Evolutionary conservation across 768 basidiomycete genomes (phyloP).

Genomic region (Suillus subluteus): DNA sequence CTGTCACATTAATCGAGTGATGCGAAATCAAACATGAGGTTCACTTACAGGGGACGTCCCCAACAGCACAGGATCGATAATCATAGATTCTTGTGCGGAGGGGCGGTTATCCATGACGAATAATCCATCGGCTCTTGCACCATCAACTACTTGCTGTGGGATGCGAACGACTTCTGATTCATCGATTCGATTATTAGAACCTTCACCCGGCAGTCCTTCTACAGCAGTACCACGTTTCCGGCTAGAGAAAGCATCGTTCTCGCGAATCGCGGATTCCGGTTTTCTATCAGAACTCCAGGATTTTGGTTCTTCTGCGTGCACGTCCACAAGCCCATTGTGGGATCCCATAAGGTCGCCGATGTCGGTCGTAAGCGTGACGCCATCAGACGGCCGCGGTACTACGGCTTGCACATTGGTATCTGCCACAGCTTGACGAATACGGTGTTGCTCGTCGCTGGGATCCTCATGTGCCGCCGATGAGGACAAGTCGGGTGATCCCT

Average conservation of each 20-base stretch:
- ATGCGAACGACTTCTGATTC: not conserved
- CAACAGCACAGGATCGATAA: not conserved
- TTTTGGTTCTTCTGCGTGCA: not conserved
- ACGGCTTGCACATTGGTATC: not conserved
- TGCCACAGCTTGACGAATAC: not conserved
- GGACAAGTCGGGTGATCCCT: not conserved
- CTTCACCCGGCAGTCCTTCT: not conserved
- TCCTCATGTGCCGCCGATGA: not conserved
- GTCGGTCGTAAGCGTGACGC: not conserved
- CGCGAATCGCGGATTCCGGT: slow-evolving; percentile 11
- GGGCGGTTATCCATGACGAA: not conserved
- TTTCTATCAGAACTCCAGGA: not conserved
- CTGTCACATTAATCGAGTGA: not conserved
- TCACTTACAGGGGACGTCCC: slow-evolving; percentile 1
- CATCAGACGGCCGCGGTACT: not conserved
- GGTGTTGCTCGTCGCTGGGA: not conserved
- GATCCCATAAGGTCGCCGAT: not conserved
- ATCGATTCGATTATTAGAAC: not conserved
- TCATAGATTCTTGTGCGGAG: not conserved
- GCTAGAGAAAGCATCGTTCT: too few relatives aligned
- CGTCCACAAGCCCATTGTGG: not conserved
- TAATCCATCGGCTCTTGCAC: not conserved
- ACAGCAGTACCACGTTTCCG: not conserved
- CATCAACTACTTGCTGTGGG: not conserved
- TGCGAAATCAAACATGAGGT: not conserved